These are phyloP conservation scores for Lipomyces yamanashiensis DNA, from an alignment of 805 yeast species.

Conservation along the genomic window DNA sequence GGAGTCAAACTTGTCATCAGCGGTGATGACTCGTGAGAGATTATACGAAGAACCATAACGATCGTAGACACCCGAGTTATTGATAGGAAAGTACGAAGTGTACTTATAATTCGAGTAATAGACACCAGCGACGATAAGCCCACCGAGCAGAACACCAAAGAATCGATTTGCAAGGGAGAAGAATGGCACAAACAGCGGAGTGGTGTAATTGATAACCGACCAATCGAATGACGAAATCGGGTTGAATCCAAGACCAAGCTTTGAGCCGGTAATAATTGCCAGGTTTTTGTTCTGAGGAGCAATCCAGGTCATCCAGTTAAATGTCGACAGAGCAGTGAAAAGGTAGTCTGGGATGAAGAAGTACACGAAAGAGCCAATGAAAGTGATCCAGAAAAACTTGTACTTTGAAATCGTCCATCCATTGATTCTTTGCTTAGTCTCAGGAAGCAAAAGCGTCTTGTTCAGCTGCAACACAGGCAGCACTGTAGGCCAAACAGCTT, in stretches of 20 bases:
- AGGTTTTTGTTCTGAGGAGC: constrained; percentile 58
- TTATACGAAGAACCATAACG: constrained; percentile 48
- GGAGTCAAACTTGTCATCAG: constrained; percentile 51
- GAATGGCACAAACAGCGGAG: constrained; percentile 28
- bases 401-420: constrained; percentile 66
- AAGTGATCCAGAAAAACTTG: constrained; percentile 52
- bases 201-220: constrained; percentile 41
- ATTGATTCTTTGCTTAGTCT: constrained; percentile 39
- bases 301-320: constrained; percentile 68
- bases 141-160: constrained; percentile 20
- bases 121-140: constrained; percentile 14
- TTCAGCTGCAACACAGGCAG: constrained; percentile 64
- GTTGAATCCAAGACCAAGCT: constrained; percentile 67
- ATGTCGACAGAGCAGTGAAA: constrained; percentile 61
- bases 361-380: constrained; percentile 52
- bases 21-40: constrained; percentile 54
- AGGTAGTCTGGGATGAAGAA: constrained; percentile 68
- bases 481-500: constrained; percentile 69
- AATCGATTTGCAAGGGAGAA: constrained; percentile 19
- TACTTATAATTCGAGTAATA: constrained; percentile 36
- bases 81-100: constrained; percentile 49
- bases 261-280: constrained; percentile 67
- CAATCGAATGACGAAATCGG: constrained; percentile 70
- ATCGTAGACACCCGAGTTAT: constrained; percentile 52
- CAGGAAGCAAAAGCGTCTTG: constrained; percentile 44